Percentiles rank a stretch among this genome's conserved stretches.
phyloP scores from a whole-genome alignment of 2,329 filamentous ascomycete species.

The Scytalidium sp. region DNA sequence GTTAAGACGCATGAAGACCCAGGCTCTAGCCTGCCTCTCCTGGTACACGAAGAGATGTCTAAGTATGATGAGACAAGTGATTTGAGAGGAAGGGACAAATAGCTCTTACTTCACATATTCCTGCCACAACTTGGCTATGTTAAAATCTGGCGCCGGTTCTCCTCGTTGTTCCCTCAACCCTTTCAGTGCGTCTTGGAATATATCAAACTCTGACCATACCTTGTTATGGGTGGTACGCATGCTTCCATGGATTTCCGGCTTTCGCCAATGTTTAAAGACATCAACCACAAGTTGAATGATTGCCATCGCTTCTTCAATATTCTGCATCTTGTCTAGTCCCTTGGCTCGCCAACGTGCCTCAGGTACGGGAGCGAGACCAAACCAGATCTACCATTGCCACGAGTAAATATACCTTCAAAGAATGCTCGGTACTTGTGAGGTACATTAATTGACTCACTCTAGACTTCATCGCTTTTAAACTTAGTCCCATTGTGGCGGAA shows the following conservation, averaged over 20 bases:
- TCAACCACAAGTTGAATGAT: slow-evolving; percentile 16
- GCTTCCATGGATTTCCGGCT: slow-evolving; percentile 16
- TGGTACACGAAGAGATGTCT: slow-evolving; percentile 13
- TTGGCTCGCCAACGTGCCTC: slow-evolving; percentile 17
- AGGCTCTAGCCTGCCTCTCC: slow-evolving; percentile 13
- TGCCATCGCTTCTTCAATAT: slow-evolving; percentile 22
- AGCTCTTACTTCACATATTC: slow-evolving; percentile 14
- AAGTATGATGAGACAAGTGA: neutral
- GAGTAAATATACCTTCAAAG: neutral
- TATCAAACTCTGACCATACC: slow-evolving; percentile 17
- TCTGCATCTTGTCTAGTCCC: slow-evolving; percentile 13
- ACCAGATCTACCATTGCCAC: slow-evolving; percentile 17
- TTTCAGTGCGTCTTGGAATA: slow-evolving; percentile 17
- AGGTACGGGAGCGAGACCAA: slow-evolving; percentile 15
- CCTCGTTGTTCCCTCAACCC: slow-evolving; percentile 8
- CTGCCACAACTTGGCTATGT: slow-evolving; percentile 16
- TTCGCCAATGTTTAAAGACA: slow-evolving; percentile 15
- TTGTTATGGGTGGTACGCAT: slow-evolving; percentile 15
- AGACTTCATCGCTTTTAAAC: slow-evolving; percentile 11
- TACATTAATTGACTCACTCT: no score
- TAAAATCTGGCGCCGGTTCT: slow-evolving; percentile 12
- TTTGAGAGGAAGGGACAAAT: neutral
- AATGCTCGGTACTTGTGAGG: no score
- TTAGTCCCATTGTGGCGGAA: neutral
- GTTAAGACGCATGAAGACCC: slow-evolving; percentile 13